Evolutionary conservation across 345 rosid genomes (phyloP), one percentile per base, ranked within the genome.

Genomic region (Aegle marmelos): DNA sequence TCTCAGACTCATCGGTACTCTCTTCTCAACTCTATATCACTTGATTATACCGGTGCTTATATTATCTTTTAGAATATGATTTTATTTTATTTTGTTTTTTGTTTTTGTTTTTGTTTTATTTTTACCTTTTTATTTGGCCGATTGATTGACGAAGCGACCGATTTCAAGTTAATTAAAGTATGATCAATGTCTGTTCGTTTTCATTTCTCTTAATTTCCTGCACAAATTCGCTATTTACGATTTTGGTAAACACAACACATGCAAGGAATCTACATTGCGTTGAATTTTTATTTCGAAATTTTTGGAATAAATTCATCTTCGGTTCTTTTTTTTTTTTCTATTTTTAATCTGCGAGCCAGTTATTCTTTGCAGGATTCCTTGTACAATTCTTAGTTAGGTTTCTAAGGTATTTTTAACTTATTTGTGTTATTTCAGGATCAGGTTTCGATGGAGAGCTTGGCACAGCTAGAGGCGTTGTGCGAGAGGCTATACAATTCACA

Each of bases 401-500:
- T 45, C 17, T 45, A 45, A 13, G 50, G 17, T 45, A 45, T 45
- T 45, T 45, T 16, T 17, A 45, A 50, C 30, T 70, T 28, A 1
- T 70, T 28, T 70, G 10, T 70, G 25, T 17, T 48, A 19, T 70
- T 53, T 53, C 39, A 53, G 60, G 24, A 53, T 70, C 14, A 31
- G 37, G 19, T 50, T 70, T 7, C 0, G 75, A 97, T 97, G 99
- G 99, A 94, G 94, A 90, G 98, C 86, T 86, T 97, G 86, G 98
- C 98, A 58, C 99, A 93, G 75, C 85, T 97, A 68, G 99, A 97
- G 88, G 98, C 98, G 6, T 62, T 97, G 86, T 97, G 99, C 34
- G 99, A 97, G 90, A 93, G 92, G 87, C 78, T 97, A 54, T 94
- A 94, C 85, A 94, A 91, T 78, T 94, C 99, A n/a, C 95, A 88